Evolutionary conservation across 2,329 filamentous ascomycete species (phyloP), one percentile per base, ranked within the genome.

Genomic region (Sphaceloma murrayae): DNA sequence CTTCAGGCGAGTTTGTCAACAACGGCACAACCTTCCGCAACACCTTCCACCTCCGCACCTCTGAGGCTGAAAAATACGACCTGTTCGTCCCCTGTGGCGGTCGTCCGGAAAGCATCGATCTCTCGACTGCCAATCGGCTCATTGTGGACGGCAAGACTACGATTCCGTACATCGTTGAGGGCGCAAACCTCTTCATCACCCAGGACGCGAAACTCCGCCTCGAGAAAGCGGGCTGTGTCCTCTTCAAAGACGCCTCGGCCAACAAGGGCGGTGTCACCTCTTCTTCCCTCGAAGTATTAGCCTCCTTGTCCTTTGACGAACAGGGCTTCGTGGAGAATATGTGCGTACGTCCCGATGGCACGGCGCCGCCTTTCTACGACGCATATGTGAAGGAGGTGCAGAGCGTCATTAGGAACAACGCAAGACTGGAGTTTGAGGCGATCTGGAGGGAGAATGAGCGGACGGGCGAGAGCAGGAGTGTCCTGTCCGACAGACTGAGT

Each of bases 261-360:
- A 98, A 98, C 76, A 98, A 98, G 73, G 91, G 91, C 52, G 91
- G 91, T 62, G 91, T 98, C 34, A 98, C 91, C 1, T 95, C 87
- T 1, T 96, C 91, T 0, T 96, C 91, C 1, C 79, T 96, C 22
- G 91, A 98, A 59, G 91, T 98, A 4, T 77, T 98, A 17, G 91
- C 91, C 5, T 91, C 87, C 10, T 74, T 98, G 46, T 91, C 87
- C 30, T 96, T 98, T 59, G 85, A 98, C 56, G 91, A 98, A 53
- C 70, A 77, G 46, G 78, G 80, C 52, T 98, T 98, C 67, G 75
- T 82, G 43, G 73, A 87, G 65, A 80, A 98, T 72, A 98, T 98
- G 91, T 98, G 91, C 65, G 76, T 91, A 24, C 63, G 67, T 51
- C 78, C 87, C 52, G 74, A 82, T 51, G 91, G 86, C 42, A 77